Conservation (phyloP, 1,284 basidiomycete genomes). For the Pyrrhoderma lamaoense region DNA sequence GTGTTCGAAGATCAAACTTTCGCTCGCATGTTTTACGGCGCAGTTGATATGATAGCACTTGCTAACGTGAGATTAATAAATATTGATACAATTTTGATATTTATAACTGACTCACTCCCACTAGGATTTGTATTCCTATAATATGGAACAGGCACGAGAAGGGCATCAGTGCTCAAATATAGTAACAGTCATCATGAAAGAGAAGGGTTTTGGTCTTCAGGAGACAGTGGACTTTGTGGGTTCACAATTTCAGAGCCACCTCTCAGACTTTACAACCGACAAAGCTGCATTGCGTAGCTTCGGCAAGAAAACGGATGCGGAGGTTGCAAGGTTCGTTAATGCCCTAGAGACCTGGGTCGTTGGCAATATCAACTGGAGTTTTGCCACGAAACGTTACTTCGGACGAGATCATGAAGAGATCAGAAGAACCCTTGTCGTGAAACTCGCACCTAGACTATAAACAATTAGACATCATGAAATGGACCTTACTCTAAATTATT, state of each 20-base stretch:
- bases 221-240: slow-evolving; percentile 54
- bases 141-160: slow-evolving; percentile 61
- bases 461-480: background rate
- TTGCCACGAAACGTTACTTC: slow-evolving; percentile 53
- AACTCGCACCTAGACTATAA: slow-evolving; percentile 5
- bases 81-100: background rate
- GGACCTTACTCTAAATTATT: background rate
- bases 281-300: slow-evolving; percentile 37
- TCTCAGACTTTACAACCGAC: slow-evolving; percentile 41
- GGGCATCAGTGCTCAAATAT: slow-evolving; percentile 53
- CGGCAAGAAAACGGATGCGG: slow-evolving; percentile 38
- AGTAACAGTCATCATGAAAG: slow-evolving; percentile 58
- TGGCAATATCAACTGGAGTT: slow-evolving; percentile 51
- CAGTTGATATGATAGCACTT: slow-evolving; percentile 63
- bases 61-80: slow-evolving; percentile 44
- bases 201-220: slow-evolving; percentile 44
- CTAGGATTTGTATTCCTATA: slow-evolving; percentile 66
- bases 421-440: slow-evolving; percentile 39
- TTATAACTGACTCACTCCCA: background rate
- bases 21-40: slow-evolving; percentile 47
- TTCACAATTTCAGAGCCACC: slow-evolving; percentile 41
- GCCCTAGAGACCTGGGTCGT: slow-evolving; percentile 43
- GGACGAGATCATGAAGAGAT: slow-evolving; percentile 40
- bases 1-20: slow-evolving; percentile 50
- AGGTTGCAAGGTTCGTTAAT: slow-evolving; percentile 41